Conservation (phyloP, 228 moss, liverwort and hornwort genomes). For the Sphagnum fallax region DNA sequence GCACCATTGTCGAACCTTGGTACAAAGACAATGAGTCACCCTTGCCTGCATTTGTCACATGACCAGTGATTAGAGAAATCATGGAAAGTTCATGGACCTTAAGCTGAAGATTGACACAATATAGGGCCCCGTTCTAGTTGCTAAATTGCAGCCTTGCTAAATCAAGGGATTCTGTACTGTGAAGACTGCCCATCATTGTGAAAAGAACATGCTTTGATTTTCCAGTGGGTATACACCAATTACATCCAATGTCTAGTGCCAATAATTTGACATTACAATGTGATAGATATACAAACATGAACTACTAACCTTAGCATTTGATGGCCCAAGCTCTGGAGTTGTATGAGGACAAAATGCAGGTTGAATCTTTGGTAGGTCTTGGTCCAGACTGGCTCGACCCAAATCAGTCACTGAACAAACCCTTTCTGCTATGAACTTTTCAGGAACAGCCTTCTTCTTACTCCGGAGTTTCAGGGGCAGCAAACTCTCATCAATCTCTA, state of each 20-base stretch:
- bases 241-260: neutral
- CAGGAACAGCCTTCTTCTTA: conserved; percentile 85
- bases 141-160: too few species aligned
- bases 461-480: conserved; percentile 81
- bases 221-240: neutral
- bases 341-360: conserved; percentile 69
- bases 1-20: conserved; percentile 92
- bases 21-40: conserved; percentile 89
- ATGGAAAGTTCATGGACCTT: too few species aligned
- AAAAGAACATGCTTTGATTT: conserved; percentile 1
- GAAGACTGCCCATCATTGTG: neutral
- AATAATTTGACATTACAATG: too few species aligned
- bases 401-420: neutral
- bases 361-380: neutral
- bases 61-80: too few species aligned
- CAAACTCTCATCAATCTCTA: conserved; percentile 57
- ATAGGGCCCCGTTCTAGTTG: neutral
- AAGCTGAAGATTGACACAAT: conserved; percentile 2
- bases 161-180: too few species aligned
- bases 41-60: conserved; percentile 51
- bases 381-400: too few species aligned
- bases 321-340: conserved; percentile 68
- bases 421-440: conserved; percentile 37
- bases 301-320: conserved; percentile 64
- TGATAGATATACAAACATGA: too few species aligned